Evolutionary conservation across 108 stramenopile species (phyloP), one percentile per base, ranked within the genome.

Genomic region (Thalassiosira profunda): DNA sequence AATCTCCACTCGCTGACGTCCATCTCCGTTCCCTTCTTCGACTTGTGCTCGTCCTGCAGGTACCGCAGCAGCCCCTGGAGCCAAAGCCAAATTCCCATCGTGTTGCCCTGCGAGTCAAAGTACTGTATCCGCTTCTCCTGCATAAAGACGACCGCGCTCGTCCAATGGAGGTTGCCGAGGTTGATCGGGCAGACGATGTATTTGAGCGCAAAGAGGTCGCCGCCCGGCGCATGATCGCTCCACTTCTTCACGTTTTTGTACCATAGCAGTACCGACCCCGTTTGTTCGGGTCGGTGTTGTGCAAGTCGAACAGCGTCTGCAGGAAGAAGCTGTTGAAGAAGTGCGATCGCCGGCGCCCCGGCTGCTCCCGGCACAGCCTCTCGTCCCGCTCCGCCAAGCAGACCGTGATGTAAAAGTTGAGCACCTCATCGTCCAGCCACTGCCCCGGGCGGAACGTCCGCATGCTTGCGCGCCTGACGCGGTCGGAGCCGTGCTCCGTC

Each of bases 381-480:
- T 84, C 81, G 41, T 94, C 90, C 8, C 93, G 79, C 2, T 73
- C 77, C 14, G 82, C 58, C 42, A 94, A 65, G n/a, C n/a, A n/a
- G 81, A 94, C 76, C 5, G 71, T 35, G 45, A 86, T 83, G 63
- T 89, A 97, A 63, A 85, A 93, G 63, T 94, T 90, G 43, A 97
- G 91, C 15, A 95, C 92, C 86, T 97, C 96, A 59, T 97, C 96
- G 54, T 92, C 94, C 33, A 97, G 73, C 96, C 96, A 97, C 41
- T 72, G 53, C 29, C 86, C 86, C 2, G 84, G 86, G 21, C 41
- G 64, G 10, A 91, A 62, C 14, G 66, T 64, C 5, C 52, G 70
- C 48, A 91, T 74, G 6, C 83, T 86, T 48, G 35, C 25, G 17
- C 84, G 59, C 37, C 59, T 76, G 2, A 87, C 82, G 7, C 71